These are phyloP conservation scores for Fusarium sp. DNA, from an alignment of 2,329 filamentous ascomycete species.

Conservation along the genomic window DNA sequence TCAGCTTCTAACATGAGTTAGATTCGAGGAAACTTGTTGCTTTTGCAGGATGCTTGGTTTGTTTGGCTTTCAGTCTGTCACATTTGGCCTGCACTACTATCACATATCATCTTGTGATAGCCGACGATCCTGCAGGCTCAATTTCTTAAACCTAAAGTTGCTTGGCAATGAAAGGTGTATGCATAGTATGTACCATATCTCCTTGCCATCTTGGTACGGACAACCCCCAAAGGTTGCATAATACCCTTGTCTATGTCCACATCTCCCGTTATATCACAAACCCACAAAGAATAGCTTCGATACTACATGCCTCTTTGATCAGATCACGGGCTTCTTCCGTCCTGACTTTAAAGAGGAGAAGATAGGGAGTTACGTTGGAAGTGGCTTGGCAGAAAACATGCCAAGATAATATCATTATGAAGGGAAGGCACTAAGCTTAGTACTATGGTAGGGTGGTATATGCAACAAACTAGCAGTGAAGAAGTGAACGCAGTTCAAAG, in stretches of 20 bases:
- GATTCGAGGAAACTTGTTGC: not conserved
- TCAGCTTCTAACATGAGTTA: not conserved
- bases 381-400: conserved; percentile 2
- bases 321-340: conserved; percentile 2
- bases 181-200: not conserved
- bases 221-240: conserved; percentile 1
- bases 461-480: conserved; percentile 10
- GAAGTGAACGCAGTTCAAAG: not conserved
- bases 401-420: conserved; percentile 19
- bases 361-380: not conserved
- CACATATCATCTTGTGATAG: conserved; percentile 12
- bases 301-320: conserved; percentile 11
- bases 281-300: conserved; percentile 5
- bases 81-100: conserved; percentile 3
- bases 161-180: not conserved
- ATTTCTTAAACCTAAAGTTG: not conserved
- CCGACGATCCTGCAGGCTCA: conserved; percentile 20
- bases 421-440: conserved; percentile 5
- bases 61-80: not conserved
- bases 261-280: conserved; percentile 14
- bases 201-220: not conserved
- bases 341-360: not conserved
- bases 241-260: conserved; percentile 14
- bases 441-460: conserved; percentile 15
- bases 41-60: not conserved